phyloP scores from a whole-genome alignment of 257 asterid species.

The Rehmannia glutinosa region DNA sequence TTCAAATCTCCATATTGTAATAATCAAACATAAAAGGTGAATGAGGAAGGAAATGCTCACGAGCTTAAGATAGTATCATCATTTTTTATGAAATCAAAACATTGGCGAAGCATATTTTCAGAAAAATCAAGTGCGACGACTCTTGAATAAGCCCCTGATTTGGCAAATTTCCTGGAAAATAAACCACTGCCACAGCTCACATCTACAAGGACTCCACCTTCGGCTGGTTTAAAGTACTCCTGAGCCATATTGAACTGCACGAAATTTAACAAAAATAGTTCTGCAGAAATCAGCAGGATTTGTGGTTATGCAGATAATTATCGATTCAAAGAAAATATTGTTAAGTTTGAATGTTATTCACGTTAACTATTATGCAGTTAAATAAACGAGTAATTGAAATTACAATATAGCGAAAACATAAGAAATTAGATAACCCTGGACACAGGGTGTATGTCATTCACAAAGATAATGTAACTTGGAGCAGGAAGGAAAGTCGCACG shows the following conservation, averaged over 20 bases:
- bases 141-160: constrained; percentile 70
- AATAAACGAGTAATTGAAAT: not conserved
- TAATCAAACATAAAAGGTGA: constrained; percentile 2
- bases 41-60: constrained; percentile 41
- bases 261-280: not conserved
- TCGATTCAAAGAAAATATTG: not conserved
- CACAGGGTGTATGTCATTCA: no score
- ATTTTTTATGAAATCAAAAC: constrained; percentile 70
- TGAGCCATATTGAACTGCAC: constrained; percentile 93
- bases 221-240: constrained; percentile 69
- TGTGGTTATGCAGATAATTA: not conserved
- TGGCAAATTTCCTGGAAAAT: constrained; percentile 87
- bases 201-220: constrained; percentile 88
- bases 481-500: not conserved
- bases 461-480: no score
- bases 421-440: not conserved
- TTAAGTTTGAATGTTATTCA: not conserved
- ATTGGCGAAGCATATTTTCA: constrained; percentile 95
- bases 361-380: not conserved
- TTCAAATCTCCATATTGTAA: not conserved
- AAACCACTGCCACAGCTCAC: constrained; percentile 98
- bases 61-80: constrained; percentile 59
- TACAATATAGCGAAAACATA: not conserved
- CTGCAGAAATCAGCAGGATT: not conserved
- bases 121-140: constrained; percentile 90